These are phyloP conservation scores for Fusarium tupiense DNA, from an alignment of 2,329 filamentous ascomycete genomes.

Conservation along the genomic window DNA sequence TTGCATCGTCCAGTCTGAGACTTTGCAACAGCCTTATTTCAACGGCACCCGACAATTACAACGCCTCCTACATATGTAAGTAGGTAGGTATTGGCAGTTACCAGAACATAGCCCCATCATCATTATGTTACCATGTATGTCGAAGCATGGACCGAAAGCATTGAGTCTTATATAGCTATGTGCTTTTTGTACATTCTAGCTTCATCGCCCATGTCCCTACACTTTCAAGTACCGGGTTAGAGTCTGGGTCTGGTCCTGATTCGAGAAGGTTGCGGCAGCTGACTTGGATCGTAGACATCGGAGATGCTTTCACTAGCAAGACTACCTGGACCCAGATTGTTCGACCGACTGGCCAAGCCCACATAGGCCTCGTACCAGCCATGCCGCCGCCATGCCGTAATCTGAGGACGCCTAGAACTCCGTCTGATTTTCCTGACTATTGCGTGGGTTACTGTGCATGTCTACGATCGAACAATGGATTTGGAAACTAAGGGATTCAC, in stretches of 20 bases:
- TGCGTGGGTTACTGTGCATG: not conserved
- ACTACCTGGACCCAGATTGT: not conserved
- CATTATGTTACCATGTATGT: not conserved
- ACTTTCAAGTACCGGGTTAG: not conserved
- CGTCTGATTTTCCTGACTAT: not conserved
- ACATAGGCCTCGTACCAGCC: not conserved
- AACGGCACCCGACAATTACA: constrained; percentile 6
- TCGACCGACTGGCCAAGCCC: not conserved
- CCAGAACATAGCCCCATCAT: not conserved
- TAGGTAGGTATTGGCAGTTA: not conserved
- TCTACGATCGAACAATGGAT: not conserved
- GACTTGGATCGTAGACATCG: not conserved
- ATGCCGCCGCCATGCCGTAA: not conserved
- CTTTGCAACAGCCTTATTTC: constrained; percentile 25
- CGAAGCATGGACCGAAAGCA: not conserved
- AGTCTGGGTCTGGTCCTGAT: not conserved
- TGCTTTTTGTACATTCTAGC: not conserved
- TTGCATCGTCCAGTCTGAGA: constrained; percentile 4
- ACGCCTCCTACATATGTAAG: not conserved
- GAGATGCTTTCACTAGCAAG: not conserved
- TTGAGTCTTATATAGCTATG: not conserved
- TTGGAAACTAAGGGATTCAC: not conserved
- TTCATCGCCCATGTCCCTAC: not conserved
- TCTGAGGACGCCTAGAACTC: not conserved
- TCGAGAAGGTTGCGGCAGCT: constrained; percentile 7